Evolutionary conservation across 2,329 filamentous ascomycete species (phyloP).

Genomic region (Phyllosticta citrichinensis): DNA sequence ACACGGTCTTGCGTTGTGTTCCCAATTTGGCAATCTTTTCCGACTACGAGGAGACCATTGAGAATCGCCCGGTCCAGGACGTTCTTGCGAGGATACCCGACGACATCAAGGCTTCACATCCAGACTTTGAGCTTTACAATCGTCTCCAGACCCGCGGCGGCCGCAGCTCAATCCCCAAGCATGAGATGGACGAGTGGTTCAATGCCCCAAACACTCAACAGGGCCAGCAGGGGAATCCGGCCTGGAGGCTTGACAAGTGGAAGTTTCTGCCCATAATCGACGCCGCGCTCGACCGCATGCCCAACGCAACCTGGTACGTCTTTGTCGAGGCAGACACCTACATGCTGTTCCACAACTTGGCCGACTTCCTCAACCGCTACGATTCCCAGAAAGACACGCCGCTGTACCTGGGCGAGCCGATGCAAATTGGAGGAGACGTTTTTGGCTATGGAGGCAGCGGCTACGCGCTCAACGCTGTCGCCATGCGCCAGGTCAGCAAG

Average conservation of each 20-base stretch:
- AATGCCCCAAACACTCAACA: not conserved
- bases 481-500: slow-evolving; percentile 35
- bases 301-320: slow-evolving; percentile 47
- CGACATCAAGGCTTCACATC: slow-evolving; percentile 20
- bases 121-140: slow-evolving; percentile 28
- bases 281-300: slow-evolving; percentile 25
- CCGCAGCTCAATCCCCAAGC: slow-evolving; percentile 16
- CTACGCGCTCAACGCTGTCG: slow-evolving; percentile 42
- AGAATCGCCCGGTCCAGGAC: slow-evolving; percentile 27
- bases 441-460: slow-evolving; percentile 47
- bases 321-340: slow-evolving; percentile 53
- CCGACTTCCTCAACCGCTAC: slow-evolving; percentile 43
- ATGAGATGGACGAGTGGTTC: slow-evolving; percentile 1
- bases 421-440: slow-evolving; percentile 39
- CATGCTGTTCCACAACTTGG: slow-evolving; percentile 42
- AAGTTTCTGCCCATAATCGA: slow-evolving; percentile 29
- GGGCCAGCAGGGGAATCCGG: slow-evolving; percentile 6
- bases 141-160: slow-evolving; percentile 22
- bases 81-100: slow-evolving; percentile 23
- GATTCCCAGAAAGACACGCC: slow-evolving; percentile 33
- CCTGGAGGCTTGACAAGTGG: slow-evolving; percentile 28
- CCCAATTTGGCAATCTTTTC: slow-evolving; percentile 28
- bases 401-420: slow-evolving; percentile 45
- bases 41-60: slow-evolving; percentile 26
- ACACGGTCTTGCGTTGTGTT: slow-evolving; percentile 25